Evolutionary conservation across 2,329 filamentous ascomycete genomes (phyloP).

Genomic region (Cordyceps javanica): DNA sequence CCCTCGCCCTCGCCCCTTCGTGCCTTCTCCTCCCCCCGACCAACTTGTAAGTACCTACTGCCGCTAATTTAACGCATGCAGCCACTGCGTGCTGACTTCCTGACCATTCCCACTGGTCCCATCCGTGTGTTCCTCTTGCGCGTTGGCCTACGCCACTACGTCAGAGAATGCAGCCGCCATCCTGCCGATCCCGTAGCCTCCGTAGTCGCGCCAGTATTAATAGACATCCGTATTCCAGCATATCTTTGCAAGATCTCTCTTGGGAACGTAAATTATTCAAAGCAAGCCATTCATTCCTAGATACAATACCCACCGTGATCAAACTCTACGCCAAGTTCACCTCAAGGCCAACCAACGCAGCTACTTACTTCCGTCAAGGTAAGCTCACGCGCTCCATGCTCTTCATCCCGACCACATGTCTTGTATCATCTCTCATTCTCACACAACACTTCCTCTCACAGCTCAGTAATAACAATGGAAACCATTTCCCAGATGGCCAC

Average conservation of each 20-base stretch:
- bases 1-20: too few relatives aligned
- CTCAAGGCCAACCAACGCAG: too few relatives aligned
- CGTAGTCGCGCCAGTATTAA: conserved; percentile 1
- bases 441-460: neutral
- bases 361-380: too few relatives aligned
- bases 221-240: neutral
- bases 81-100: neutral
- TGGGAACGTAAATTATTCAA: too few relatives aligned
- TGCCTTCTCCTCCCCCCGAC: too few relatives aligned
- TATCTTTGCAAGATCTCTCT: too few relatives aligned
- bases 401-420: too few relatives aligned
- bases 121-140: neutral
- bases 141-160: conserved; percentile 5
- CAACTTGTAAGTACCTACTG: neutral
- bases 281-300: neutral
- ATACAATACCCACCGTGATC: too few relatives aligned
- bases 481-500: conserved; percentile 50
- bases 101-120: neutral
- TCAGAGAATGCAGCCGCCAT: neutral
- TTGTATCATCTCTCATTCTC: neutral
- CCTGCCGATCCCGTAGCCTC: neutral
- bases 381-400: too few relatives aligned
- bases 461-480: conserved; percentile 47
- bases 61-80: conserved; percentile 1
- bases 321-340: too few relatives aligned